Evolutionary conservation across 176 grass and related monocot genomes (phyloP).

Genomic region (Aegilops tauschii): DNA sequence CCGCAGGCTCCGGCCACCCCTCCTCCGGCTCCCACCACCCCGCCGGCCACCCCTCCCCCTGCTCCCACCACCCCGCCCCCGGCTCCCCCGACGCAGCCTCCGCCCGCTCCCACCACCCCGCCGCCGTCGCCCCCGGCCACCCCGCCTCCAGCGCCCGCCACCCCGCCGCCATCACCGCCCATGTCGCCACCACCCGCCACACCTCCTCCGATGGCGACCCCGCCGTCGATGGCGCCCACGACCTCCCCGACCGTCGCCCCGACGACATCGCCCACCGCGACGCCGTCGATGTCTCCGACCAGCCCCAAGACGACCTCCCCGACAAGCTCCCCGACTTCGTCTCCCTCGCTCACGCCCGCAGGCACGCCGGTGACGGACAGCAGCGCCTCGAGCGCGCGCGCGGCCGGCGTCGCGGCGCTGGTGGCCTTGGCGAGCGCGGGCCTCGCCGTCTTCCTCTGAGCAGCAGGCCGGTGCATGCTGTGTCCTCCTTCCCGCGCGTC

Average conservation of each 20-base stretch:
- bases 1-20: constrained; percentile 18
- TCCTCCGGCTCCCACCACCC: constrained; percentile 16
- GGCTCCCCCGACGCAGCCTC: neutral
- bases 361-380: neutral
- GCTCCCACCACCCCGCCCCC: neutral
- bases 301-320: constrained; percentile 35
- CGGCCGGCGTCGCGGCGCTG: constrained; percentile 22
- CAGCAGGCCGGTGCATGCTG: neutral
- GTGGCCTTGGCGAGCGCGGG: constrained; percentile 42
- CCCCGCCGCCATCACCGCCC: constrained; percentile 42
- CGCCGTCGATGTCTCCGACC: constrained; percentile 29
- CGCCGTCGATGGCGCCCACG: constrained; percentile 21
- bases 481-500: neutral
- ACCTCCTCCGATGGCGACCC: constrained; percentile 40
- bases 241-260: constrained; percentile 18
- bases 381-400: neutral
- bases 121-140: constrained; percentile 8
- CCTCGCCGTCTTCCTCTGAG: constrained; percentile 40
- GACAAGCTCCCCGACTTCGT: neutral
- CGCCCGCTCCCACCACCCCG: constrained; percentile 9
- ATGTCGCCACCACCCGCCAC: constrained; percentile 40
- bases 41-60: constrained; percentile 9
- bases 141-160: constrained; percentile 17
- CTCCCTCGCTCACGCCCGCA: constrained; percentile 27
- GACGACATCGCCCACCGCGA: constrained; percentile 23